Conservation (phyloP, 495 filamentous ascomycete genomes). For the Neurospora tetrasperma region DNA sequence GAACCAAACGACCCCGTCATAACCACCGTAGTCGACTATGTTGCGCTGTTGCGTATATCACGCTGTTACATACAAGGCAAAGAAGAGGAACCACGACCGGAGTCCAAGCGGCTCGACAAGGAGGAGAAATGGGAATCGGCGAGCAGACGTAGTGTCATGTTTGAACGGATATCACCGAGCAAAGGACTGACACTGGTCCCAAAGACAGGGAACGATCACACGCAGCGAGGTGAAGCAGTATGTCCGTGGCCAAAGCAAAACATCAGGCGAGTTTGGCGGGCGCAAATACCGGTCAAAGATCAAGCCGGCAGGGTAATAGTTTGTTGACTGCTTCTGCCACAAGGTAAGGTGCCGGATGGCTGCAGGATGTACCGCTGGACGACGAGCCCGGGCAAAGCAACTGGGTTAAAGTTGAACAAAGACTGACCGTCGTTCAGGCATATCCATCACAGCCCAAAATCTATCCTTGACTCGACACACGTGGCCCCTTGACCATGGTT, state of each 20-base stretch:
- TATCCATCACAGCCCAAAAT: slow-evolving; percentile 25
- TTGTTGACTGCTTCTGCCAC: slow-evolving; percentile 37
- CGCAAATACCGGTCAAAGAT: slow-evolving; percentile 33
- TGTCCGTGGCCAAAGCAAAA: slow-evolving; percentile 25
- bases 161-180: slow-evolving; percentile 2
- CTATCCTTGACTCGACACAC: slow-evolving; percentile 42
- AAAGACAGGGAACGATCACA: slow-evolving; percentile 30
- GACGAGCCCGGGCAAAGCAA: slow-evolving; percentile 24
- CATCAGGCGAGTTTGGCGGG: slow-evolving; percentile 39
- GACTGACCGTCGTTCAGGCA: slow-evolving; percentile 24
- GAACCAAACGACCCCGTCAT: slow-evolving; percentile 1
- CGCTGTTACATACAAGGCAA: background rate
- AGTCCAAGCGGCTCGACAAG: background rate
- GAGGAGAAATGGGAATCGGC: background rate
- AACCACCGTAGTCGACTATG: background rate
- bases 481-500: slow-evolving; percentile 22
- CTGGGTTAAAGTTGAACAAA: slow-evolving; percentile 34
- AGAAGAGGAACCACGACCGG: background rate
- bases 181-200: slow-evolving; percentile 16
- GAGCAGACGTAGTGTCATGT: background rate
- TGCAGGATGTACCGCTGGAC: slow-evolving; percentile 41
- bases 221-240: slow-evolving; percentile 35
- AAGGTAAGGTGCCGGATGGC: slow-evolving; percentile 34
- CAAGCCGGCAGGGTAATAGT: slow-evolving; percentile 33
- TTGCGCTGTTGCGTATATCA: background rate